Conservation (phyloP, 805 yeast genomes). For the Metschnikowia orientalis region DNA sequence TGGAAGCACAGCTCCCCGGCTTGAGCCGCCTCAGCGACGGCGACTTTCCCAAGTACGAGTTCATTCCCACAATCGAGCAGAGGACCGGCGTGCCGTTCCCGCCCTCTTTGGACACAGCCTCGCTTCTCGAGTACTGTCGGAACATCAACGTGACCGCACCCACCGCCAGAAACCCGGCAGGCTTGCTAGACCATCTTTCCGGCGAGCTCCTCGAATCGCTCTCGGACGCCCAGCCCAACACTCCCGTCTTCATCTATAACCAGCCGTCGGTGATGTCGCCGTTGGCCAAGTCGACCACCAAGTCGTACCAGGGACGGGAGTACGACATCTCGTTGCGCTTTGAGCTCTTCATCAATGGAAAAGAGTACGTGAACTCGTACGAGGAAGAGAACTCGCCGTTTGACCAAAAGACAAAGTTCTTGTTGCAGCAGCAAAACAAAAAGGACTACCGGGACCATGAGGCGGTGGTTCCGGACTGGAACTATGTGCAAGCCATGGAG, state of each 20-base stretch:
- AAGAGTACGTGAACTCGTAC: slow-evolving; percentile 86
- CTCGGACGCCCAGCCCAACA: slow-evolving; percentile 31
- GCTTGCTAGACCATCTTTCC: slow-evolving; percentile 61
- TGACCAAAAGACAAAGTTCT: slow-evolving; percentile 61
- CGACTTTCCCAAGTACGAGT: slow-evolving; percentile 48
- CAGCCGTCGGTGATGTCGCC: slow-evolving; percentile 89
- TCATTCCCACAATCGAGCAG: slow-evolving; percentile 57
- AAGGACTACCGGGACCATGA: slow-evolving; percentile 54
- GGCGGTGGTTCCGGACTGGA: slow-evolving; percentile 63
- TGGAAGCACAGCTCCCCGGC: slow-evolving; percentile 17
- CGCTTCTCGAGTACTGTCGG: slow-evolving; percentile 39
- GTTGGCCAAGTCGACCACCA: slow-evolving; percentile 61
- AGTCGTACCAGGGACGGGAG: slow-evolving; percentile 24
- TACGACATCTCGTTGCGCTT: slow-evolving; percentile 62
- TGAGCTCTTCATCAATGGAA: slow-evolving; percentile 76
- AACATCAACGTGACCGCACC: slow-evolving; percentile 36
- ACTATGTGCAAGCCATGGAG: slow-evolving; percentile 73
- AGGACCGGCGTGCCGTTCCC: slow-evolving; percentile 52
- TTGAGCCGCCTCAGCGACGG: slow-evolving; percentile 8
- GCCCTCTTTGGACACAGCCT: slow-evolving; percentile 31
- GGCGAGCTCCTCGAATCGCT: slow-evolving; percentile 60
- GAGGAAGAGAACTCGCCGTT: slow-evolving; percentile 93
- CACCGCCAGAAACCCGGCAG: slow-evolving; percentile 46
- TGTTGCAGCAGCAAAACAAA: slow-evolving; percentile 49
- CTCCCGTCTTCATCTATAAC: slow-evolving; percentile 72